Percentiles rank a stretch among this genome's conserved stretches.
Evolutionary conservation across 208 protist species (phyloP).

Genomic region (Trypanosomatidae sp.): DNA sequence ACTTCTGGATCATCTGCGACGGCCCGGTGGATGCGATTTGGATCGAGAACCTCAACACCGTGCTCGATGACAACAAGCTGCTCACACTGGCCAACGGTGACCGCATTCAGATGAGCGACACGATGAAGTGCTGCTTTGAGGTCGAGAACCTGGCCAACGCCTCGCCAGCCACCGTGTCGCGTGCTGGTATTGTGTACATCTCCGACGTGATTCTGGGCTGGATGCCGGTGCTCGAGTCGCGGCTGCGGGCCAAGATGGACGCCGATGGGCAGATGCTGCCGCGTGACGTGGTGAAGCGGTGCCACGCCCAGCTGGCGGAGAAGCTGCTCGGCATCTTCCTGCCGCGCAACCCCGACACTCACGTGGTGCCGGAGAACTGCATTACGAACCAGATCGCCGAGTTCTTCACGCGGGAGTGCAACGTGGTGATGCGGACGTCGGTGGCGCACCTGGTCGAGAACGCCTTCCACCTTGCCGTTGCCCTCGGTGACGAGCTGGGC

Average conservation of each 20-base stretch:
- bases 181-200: conserved; percentile 98
- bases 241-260: conserved; percentile 64
- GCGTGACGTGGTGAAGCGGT: conserved; percentile 70
- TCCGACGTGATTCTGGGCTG: conserved; percentile 95
- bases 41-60: conserved; percentile 99
- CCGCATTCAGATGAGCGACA: conserved; percentile 96
- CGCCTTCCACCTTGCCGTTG: conserved; percentile 91
- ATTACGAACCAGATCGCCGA: conserved; percentile 69
- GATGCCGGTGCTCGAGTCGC: conserved; percentile 86
- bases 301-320: conserved; percentile 75
- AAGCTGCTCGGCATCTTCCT: conserved; percentile 82
- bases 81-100: conserved; percentile 98
- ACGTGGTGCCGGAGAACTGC: conserved; percentile 26
- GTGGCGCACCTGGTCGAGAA: conserved; percentile 89
- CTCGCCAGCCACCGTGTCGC: conserved; percentile 98
- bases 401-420: conserved; percentile 92
- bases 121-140: conserved; percentile 98
- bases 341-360: conserved; percentile 45
- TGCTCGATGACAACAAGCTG: conserved; percentile 99
- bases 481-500: conserved; percentile 82
- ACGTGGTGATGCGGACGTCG: conserved; percentile 84
- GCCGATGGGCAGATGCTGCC: conserved; percentile 83
- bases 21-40: conserved; percentile 99
- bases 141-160: conserved; percentile 98
- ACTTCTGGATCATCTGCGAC: conserved; percentile 97